These are phyloP conservation scores for Penstemon newberryi DNA, from an alignment of 257 asterid species.

Conservation along the genomic window DNA sequence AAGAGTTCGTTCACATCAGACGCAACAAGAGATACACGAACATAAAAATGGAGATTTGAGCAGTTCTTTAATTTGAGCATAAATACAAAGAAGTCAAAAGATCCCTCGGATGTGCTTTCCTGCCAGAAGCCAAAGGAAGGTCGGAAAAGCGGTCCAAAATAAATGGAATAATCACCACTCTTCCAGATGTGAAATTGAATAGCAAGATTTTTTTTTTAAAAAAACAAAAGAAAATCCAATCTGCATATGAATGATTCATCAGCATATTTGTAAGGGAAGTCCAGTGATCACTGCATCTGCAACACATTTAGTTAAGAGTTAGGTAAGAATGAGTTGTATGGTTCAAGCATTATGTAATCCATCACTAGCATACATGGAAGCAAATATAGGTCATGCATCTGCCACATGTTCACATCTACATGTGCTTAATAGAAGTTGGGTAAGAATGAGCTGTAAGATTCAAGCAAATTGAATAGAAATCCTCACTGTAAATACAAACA, in stretches of 20 bases:
- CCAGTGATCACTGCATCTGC: constrained; percentile 4
- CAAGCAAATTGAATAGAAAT: constrained; percentile 19
- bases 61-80: too few species aligned
- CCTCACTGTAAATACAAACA: constrained; percentile 6
- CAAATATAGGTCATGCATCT: constrained; percentile 4
- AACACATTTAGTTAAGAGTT: neutral
- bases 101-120: too few species aligned
- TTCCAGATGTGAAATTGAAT: constrained; percentile 1
- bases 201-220: neutral
- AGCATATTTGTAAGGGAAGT: constrained; percentile 3
- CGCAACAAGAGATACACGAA: too few species aligned
- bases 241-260: neutral
- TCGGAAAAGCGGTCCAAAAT: too few species aligned
- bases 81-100: too few species aligned
- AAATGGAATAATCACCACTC: too few species aligned
- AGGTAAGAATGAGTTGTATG: neutral
- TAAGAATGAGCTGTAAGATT: constrained; percentile 19
- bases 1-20: too few species aligned
- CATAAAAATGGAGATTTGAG: too few species aligned
- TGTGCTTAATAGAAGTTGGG: neutral
- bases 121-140: too few species aligned
- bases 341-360: constrained; percentile 6
- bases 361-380: constrained; percentile 23
- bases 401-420: constrained; percentile 5
- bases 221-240: neutral